Percentiles rank a stretch among this genome's conserved stretches.
phyloP scores from a whole-genome alignment of 495 filamentous ascomycete genomes.

The Melanomma pulvis-pyrius region DNA sequence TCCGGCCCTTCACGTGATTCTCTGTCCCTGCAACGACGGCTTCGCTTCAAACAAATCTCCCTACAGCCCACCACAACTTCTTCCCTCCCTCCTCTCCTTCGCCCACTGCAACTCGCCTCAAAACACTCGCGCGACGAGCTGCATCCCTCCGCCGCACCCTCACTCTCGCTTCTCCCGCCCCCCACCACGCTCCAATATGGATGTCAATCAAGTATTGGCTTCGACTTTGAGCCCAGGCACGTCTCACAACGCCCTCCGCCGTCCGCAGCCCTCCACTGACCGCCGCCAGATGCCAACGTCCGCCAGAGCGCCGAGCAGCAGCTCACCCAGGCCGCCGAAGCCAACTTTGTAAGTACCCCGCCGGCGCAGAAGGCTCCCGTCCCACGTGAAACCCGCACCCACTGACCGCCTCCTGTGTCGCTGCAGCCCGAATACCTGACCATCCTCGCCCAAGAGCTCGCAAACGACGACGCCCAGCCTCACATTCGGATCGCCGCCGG shows the following conservation, averaged over 20 bases:
- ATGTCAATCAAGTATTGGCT: conserved; percentile 83
- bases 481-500: conserved; percentile 90
- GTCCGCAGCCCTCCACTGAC: conserved; percentile 38
- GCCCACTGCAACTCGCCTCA: not conserved
- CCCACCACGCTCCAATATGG: conserved; percentile 57
- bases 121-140: not conserved
- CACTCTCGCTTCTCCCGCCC: not conserved
- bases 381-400: conserved; percentile 1
- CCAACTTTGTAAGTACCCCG: conserved; percentile 80
- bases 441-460: conserved; percentile 87
- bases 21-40: conserved; percentile 19
- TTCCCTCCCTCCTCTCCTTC: conserved; percentile 1
- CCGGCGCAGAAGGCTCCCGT: conserved; percentile 13
- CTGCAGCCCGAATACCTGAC: conserved; percentile 82
- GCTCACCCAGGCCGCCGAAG: conserved; percentile 85
- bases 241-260: conserved; percentile 44
- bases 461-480: conserved; percentile 80
- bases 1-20: conserved; percentile 38
- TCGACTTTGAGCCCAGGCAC: conserved; percentile 88
- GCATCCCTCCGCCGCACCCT: not conserved
- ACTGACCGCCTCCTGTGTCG: conserved; percentile 39
- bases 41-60: conserved; percentile 40
- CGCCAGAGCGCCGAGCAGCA: conserved; percentile 92
- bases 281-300: conserved; percentile 73
- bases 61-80: conserved; percentile 27